Conservation (phyloP, 805 yeast species). For the Wickerhamiella galacta region DNA sequence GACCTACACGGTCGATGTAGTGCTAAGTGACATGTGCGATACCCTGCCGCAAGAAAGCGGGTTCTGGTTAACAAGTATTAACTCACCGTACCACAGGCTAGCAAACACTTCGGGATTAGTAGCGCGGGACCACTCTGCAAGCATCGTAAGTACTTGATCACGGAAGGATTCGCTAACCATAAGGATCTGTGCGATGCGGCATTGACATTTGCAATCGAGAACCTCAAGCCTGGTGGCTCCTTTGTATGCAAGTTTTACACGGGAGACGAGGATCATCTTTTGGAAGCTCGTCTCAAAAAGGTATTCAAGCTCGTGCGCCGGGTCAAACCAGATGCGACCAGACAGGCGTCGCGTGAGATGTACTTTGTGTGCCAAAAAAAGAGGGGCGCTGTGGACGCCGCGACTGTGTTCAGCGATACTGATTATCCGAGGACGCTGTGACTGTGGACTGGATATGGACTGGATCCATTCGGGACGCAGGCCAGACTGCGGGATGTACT, state of each 20-base stretch:
- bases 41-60: constrained; percentile 33
- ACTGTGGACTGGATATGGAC: too few species aligned
- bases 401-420: too few species aligned
- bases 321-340: constrained; percentile 67
- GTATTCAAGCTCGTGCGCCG: constrained; percentile 49
- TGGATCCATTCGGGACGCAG: too few species aligned
- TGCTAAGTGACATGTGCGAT: constrained; percentile 73
- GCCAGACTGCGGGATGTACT: too few species aligned
- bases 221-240: constrained; percentile 53
- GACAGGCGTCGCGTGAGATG: constrained; percentile 66
- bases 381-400: constrained; percentile 1
- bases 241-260: constrained; percentile 73
- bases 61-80: constrained; percentile 48
- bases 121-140: constrained; percentile 63
- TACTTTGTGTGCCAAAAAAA: constrained; percentile 58
- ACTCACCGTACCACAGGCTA: constrained; percentile 76
- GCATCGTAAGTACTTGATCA: constrained; percentile 37
- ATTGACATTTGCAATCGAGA: constrained; percentile 50
- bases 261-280: constrained; percentile 55
- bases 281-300: constrained; percentile 41
- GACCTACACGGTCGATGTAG: constrained; percentile 47
- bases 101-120: constrained; percentile 76
- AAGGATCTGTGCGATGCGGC: constrained; percentile 86
- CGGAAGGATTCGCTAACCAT: background rate
- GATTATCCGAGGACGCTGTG: too few species aligned